These are phyloP conservation scores for Tetrahymena malaccensis DNA, from an alignment of 73 alveolate species.

Conservation along the genomic window DNA sequence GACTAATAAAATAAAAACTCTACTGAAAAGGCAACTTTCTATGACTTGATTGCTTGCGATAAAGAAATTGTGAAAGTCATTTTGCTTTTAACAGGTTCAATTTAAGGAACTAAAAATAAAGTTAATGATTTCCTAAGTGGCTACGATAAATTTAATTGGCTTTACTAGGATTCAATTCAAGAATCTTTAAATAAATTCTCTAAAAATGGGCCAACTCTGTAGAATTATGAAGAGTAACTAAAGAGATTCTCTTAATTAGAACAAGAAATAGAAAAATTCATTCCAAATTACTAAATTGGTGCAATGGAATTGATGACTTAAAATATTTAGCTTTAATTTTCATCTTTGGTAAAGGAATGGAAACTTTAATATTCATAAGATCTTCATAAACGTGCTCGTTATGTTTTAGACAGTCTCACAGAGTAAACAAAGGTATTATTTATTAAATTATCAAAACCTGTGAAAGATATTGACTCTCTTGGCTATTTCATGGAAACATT, in stretches of 20 bases:
- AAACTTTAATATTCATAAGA: conserved; percentile 75
- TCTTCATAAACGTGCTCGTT: conserved; percentile 91
- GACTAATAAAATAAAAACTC: conserved; percentile 80
- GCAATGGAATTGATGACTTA: conserved; percentile 86
- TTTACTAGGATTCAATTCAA: conserved; percentile 92
- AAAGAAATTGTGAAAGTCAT: conserved; percentile 99
- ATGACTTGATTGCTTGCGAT: conserved; percentile 99
- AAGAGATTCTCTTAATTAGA: conserved; percentile 82
- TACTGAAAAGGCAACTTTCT: conserved; percentile 89
- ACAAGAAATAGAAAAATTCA: conserved; percentile 79
- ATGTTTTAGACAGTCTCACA: conserved; percentile 69
- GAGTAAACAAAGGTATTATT: conserved; percentile 25
- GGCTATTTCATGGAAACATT: conserved; percentile 95
- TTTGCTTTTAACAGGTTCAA: conserved; percentile 97
- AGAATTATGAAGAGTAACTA: conserved; percentile 91
- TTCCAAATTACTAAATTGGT: conserved; percentile 83
- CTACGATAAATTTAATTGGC: conserved; percentile 95
- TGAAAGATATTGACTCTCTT: conserved; percentile 92
- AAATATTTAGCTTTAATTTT: conserved; percentile 53
- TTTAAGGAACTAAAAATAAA: conserved; percentile 90
- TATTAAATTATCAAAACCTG: conserved; percentile 54
- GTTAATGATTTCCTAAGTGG: conserved; percentile 83
- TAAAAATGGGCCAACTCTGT: conserved; percentile 89
- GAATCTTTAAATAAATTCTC: conserved; percentile 90
- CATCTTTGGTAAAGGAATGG: conserved; percentile 58